Conservation (phyloP, 805 yeast genomes). For the Candida vaughaniae region DNA sequence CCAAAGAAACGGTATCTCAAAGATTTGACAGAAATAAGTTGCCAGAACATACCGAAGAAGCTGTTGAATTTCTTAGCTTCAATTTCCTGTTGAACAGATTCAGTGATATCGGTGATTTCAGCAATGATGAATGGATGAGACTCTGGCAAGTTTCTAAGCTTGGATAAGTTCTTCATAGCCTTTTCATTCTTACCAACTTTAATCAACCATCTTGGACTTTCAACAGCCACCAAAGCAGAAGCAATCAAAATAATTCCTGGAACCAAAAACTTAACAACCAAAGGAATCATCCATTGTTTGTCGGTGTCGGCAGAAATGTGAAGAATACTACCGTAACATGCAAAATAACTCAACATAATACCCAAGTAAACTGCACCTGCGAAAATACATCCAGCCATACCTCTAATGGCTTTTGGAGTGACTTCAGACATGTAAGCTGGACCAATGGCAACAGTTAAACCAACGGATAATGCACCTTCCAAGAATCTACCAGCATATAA, state of each 20-base stretch:
- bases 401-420: slow-evolving; percentile 52
- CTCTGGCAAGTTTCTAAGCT: slow-evolving; percentile 42
- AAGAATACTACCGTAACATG: slow-evolving; percentile 51
- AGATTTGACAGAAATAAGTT: slow-evolving; percentile 24
- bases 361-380: slow-evolving; percentile 61
- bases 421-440: slow-evolving; percentile 56
- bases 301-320: slow-evolving; percentile 36
- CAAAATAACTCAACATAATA: slow-evolving; percentile 47
- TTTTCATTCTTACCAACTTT: slow-evolving; percentile 40
- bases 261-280: slow-evolving; percentile 45
- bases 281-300: slow-evolving; percentile 55
- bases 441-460: slow-evolving; percentile 57
- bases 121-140: slow-evolving; percentile 50
- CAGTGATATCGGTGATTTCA: slow-evolving; percentile 52
- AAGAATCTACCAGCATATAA: slow-evolving; percentile 54
- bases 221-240: slow-evolving; percentile 43
- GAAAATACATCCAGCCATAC: slow-evolving; percentile 51
- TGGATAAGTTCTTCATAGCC: slow-evolving; percentile 40
- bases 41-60: slow-evolving; percentile 33
- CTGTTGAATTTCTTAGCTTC: slow-evolving; percentile 24
- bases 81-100: slow-evolving; percentile 39
- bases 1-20: slow-evolving; percentile 46
- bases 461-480: slow-evolving; percentile 52
- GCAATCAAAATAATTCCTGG: slow-evolving; percentile 45
- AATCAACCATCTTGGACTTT: slow-evolving; percentile 53